These are phyloP conservation scores for Phytopythium delawarense DNA, from an alignment of 352 stramenopile species.

Conservation along the genomic window DNA sequence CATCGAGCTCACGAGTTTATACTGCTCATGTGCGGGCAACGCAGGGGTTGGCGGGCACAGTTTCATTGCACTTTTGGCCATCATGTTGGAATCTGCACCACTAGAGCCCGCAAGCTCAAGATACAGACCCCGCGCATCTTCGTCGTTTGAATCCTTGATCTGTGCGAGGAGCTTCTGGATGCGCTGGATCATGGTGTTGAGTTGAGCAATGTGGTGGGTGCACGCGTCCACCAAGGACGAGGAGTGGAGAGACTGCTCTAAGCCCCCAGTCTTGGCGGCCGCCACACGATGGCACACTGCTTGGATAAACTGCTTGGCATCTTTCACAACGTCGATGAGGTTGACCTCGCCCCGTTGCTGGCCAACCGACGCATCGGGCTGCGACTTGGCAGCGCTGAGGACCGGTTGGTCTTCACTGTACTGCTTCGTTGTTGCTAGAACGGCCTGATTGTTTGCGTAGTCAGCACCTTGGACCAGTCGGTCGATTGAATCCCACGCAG, in stretches of 20 bases:
- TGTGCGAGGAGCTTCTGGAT: slow-evolving; percentile 25
- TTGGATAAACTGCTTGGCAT: slow-evolving; percentile 30
- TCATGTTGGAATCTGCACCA: slow-evolving; percentile 5
- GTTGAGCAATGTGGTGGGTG: slow-evolving; percentile 21
- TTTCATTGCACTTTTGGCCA: slow-evolving; percentile 10
- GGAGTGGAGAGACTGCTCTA: slow-evolving; percentile 12
- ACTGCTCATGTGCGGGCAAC: slow-evolving; percentile 32
- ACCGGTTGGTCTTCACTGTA: slow-evolving; percentile 32
- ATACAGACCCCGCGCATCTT: slow-evolving; percentile 23
- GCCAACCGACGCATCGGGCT: slow-evolving; percentile 12
- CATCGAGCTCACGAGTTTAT: slow-evolving; percentile 39
- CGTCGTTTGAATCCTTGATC: slow-evolving; percentile 33
- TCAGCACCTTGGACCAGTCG: slow-evolving; percentile 7
- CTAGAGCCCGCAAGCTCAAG: slow-evolving; percentile 23
- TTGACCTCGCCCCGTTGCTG: slow-evolving; percentile 14
- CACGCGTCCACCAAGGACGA: slow-evolving; percentile 14
- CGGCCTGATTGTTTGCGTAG: slow-evolving; percentile 20
- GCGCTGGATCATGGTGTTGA: slow-evolving; percentile 29
- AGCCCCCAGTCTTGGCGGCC: slow-evolving; percentile 9
- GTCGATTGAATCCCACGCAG: slow-evolving; percentile 31
- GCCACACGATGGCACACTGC: slow-evolving; percentile 19
- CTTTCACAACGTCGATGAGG: slow-evolving; percentile 28
- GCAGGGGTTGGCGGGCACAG: slow-evolving; percentile 43
- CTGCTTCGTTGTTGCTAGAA: slow-evolving; percentile 27
- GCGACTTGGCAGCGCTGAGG: slow-evolving; percentile 21